These are phyloP conservation scores for Fusarium nurragi DNA, from an alignment of 2,329 filamentous ascomycete genomes.

Conservation along the genomic window DNA sequence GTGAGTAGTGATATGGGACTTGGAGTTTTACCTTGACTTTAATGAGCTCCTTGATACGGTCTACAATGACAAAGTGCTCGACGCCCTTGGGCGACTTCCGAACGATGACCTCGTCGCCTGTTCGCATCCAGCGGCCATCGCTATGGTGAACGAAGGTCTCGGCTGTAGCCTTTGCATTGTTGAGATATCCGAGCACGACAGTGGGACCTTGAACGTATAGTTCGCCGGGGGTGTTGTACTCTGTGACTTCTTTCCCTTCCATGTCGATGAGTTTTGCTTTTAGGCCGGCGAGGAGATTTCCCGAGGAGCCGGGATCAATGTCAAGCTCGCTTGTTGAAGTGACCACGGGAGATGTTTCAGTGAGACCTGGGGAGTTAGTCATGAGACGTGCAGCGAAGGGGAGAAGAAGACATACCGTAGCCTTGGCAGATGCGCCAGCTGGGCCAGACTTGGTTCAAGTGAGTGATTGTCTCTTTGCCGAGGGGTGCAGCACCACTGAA, in stretches of 20 bases:
- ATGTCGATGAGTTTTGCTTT: conserved; percentile 71
- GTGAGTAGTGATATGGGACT: rapidly evolving
- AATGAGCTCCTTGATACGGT: conserved; percentile 77
- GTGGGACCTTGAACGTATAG: conserved; percentile 80
- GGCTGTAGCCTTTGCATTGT: conserved; percentile 83
- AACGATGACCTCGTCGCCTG: conserved; percentile 84
- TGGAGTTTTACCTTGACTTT: conserved; percentile 73
- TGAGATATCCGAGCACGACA: conserved; percentile 83
- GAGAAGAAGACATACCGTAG: conserved; percentile 63
- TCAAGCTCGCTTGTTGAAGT: conserved; percentile 66
- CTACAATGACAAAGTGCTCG: conserved; percentile 87
- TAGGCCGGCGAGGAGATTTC: conserved; percentile 70
- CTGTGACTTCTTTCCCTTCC: conserved; percentile 74
- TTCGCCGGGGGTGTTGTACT: conserved; percentile 79
- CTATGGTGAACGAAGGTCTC: conserved; percentile 78
- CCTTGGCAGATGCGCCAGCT: conserved; percentile 74
- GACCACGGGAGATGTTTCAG: conserved; percentile 77
- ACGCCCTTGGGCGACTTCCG: conserved; percentile 69
- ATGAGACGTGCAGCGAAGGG: not conserved
- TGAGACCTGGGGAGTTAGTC: conserved; percentile 63
- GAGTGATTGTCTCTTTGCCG: conserved; percentile 72
- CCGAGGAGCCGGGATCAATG: conserved; percentile 74
- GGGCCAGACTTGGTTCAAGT: conserved; percentile 69
- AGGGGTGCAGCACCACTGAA: conserved; percentile 82
- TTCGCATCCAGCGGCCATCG: conserved; percentile 80